A percentile compares a stretch with the other conserved stretches of the same genome.
Conservation (phyloP, 129 eudicot species). For the Tagetes patula region DNA sequence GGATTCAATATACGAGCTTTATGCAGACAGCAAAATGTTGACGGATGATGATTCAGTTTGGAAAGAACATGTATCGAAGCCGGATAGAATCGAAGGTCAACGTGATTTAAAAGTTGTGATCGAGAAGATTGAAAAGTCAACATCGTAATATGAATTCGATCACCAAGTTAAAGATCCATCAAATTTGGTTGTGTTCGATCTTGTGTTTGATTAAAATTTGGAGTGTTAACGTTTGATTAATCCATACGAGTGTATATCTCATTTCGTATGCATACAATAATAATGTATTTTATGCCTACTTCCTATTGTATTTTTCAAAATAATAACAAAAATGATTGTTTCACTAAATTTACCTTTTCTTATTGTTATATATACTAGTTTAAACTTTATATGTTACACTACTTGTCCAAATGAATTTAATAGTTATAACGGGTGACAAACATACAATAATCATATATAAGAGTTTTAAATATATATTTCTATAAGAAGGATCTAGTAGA, state of each 20-base stretch:
- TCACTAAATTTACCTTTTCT: background rate
- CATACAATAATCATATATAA: no score
- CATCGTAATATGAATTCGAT: background rate
- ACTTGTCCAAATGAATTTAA: background rate
- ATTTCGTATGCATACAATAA: background rate
- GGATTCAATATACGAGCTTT: conserved; percentile 12
- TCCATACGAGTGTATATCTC: no score
- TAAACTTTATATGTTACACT: background rate
- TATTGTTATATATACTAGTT: no score
- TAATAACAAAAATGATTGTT: background rate
- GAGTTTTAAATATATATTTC: no score
- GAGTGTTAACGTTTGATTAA: no score
- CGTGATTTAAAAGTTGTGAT: conserved; percentile 54
- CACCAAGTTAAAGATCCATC: background rate
- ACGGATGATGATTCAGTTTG: background rate
- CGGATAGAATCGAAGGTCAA: conserved; percentile 57
- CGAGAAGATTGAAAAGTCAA: conserved; percentile 48
- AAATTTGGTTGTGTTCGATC: background rate
- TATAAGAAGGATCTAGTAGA: no score
- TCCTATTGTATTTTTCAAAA: background rate
- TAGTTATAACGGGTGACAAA: no score
- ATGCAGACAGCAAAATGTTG: conserved; percentile 1
- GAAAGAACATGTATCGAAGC: conserved; percentile 22
- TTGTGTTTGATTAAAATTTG: no score
- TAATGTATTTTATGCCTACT: background rate